A percentile compares a stretch with the other conserved stretches of the same genome.
Evolutionary conservation across 441 rosid genomes (phyloP).

Genomic region (Jatropha podagrica): DNA sequence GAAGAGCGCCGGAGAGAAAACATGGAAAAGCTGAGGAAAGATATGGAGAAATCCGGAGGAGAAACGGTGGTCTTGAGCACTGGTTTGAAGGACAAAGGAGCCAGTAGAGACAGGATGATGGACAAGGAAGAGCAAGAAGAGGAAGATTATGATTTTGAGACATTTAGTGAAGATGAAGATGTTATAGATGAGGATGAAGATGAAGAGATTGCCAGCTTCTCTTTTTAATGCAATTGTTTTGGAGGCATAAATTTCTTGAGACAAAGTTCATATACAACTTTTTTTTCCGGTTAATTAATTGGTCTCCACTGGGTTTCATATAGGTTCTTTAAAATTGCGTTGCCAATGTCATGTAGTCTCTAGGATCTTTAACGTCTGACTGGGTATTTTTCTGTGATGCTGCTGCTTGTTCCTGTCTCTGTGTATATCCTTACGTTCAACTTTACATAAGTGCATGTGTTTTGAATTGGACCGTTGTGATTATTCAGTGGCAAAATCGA

Average conservation of each 20-base stretch:
- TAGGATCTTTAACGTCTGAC: background rate
- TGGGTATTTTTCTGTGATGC: background rate
- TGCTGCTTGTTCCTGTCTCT: background rate
- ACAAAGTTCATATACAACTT: background rate
- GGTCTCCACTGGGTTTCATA: background rate
- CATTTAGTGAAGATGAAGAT: slow-evolving; percentile 23
- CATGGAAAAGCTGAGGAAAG: slow-evolving; percentile 79
- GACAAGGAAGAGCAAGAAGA: slow-evolving; percentile 45
- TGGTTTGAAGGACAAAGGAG: slow-evolving; percentile 55
- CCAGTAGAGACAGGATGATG: slow-evolving; percentile 31
- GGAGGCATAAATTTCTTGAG: background rate
- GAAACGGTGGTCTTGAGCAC: slow-evolving; percentile 84
- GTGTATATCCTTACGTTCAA: background rate
- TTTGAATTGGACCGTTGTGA: background rate
- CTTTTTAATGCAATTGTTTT: slow-evolving; percentile 25
- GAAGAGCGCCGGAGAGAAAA: slow-evolving; percentile 61
- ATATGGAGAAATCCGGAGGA: slow-evolving; percentile 84
- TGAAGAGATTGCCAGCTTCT: slow-evolving; percentile 61
- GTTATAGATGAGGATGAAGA: slow-evolving; percentile 68
- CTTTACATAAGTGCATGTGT: background rate
- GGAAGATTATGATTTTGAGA: slow-evolving; percentile 33
- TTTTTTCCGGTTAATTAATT: background rate
- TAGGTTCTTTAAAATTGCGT: background rate
- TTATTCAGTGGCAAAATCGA: too few species aligned
- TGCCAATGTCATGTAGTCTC: background rate